These are phyloP conservation scores for Deinandra increscens DNA, from an alignment of 129 eudicot species.

Conservation along the genomic window DNA sequence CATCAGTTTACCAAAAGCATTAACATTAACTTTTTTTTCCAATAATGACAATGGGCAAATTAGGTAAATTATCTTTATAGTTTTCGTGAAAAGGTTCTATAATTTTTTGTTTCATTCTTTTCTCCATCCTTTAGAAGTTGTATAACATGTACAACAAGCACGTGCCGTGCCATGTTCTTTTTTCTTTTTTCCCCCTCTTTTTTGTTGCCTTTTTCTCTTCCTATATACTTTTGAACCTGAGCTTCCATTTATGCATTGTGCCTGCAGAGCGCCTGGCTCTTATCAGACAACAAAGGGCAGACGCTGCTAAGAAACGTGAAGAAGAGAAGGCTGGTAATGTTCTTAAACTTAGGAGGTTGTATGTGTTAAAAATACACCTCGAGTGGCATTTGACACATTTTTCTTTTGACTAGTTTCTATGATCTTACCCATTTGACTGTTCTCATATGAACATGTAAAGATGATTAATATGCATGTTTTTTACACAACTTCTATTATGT, in stretches of 20 bases:
- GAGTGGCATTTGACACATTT: background rate
- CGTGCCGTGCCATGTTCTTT: background rate
- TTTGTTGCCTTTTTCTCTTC: background rate
- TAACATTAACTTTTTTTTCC: no score
- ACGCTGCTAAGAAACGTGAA: constrained; percentile 84
- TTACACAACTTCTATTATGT: background rate
- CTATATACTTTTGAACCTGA: background rate
- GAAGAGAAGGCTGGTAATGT: constrained; percentile 89
- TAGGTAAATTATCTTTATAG: background rate
- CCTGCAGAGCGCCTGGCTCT: constrained; percentile 81
- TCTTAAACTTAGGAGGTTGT: no score
- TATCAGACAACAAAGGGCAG: constrained; percentile 88
- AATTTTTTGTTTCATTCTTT: background rate
- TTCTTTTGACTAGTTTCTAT: background rate
- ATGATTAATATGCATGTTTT: background rate
- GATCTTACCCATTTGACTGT: background rate
- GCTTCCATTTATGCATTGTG: background rate
- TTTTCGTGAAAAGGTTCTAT: background rate
- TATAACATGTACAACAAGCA: background rate
- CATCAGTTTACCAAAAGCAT: background rate
- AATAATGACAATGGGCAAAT: background rate
- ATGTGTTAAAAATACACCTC: background rate
- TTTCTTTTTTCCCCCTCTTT: background rate
- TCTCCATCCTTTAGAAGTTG: background rate
- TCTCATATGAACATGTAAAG: background rate